Evolutionary conservation across 2,329 filamentous ascomycete genomes (phyloP).

Genomic region (Pseudogymnoascus sp.): DNA sequence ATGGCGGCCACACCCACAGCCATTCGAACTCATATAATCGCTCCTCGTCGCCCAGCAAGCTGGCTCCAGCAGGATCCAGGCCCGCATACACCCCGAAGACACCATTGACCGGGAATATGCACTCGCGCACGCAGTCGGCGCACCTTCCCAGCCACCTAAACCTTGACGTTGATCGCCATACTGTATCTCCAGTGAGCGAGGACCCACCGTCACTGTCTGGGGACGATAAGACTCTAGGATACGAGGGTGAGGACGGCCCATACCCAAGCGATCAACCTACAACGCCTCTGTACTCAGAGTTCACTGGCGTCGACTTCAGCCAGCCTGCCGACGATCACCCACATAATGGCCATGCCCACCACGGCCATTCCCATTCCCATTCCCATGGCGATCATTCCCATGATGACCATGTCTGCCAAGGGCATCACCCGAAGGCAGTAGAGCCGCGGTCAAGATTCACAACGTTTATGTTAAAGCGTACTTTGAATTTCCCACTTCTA

Average conservation of each 20-base stretch:
- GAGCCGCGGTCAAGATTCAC: constrained; percentile 61
- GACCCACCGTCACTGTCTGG: background rate
- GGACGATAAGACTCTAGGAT: background rate
- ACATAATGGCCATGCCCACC: constrained; percentile 18
- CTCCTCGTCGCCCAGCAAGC: constrained; percentile 18
- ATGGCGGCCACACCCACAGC: constrained; percentile 13
- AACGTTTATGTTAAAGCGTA: constrained; percentile 60
- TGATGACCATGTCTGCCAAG: constrained; percentile 20
- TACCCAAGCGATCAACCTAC: background rate
- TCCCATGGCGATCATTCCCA: constrained; percentile 16
- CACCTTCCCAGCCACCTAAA: background rate
- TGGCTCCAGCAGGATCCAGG: background rate
- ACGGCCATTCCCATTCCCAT: constrained; percentile 22
- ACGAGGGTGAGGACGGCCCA: background rate
- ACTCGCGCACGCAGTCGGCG: constrained; percentile 9
- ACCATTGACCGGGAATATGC: background rate
- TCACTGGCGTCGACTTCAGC: background rate
- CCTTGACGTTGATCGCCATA: background rate
- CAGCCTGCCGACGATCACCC: background rate
- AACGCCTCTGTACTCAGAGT: background rate
- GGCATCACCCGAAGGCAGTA: constrained; percentile 15
- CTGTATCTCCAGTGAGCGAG: background rate
- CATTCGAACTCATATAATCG: constrained; percentile 15
- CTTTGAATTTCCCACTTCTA: constrained; percentile 66
- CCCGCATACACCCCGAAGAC: background rate